Evolutionary conservation across 2,329 filamentous ascomycete species (phyloP).

Genomic region (Trichoderma sp.): DNA sequence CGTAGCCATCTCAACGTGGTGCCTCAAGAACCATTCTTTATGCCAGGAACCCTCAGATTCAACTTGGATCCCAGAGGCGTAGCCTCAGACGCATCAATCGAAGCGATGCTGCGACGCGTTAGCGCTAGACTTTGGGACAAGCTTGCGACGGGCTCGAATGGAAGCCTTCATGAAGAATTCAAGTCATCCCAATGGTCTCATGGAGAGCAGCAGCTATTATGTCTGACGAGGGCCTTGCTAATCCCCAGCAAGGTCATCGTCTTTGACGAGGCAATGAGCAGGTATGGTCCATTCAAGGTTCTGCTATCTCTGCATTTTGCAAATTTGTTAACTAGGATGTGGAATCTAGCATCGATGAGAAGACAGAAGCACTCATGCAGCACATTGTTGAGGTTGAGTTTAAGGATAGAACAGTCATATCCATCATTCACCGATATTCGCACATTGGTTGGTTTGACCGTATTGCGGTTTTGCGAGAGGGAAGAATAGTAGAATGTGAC

Average conservation of each 20-base stretch:
- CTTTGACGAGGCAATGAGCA: not conserved
- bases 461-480: not conserved
- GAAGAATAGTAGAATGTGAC: not conserved
- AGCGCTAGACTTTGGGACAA: not conserved
- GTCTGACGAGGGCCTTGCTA: not conserved
- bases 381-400: not conserved
- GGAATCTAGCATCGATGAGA: not conserved
- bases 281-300: not conserved
- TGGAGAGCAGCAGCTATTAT: not conserved
- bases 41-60: not conserved
- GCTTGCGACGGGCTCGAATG: not conserved
- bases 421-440: not conserved
- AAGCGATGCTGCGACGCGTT: not conserved
- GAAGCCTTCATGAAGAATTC: not conserved
- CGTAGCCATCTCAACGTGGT: not conserved
- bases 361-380: not conserved
- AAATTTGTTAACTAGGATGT: not conserved
- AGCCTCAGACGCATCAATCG: not conserved
- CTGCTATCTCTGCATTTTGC: not conserved
- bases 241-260: not conserved
- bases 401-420: not conserved
- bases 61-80: not conserved
- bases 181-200: not conserved
- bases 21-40: not conserved
- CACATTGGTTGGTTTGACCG: not conserved